phyloP scores from a whole-genome alignment of 768 basidiomycete species.

The Russula vinacea region DNA sequence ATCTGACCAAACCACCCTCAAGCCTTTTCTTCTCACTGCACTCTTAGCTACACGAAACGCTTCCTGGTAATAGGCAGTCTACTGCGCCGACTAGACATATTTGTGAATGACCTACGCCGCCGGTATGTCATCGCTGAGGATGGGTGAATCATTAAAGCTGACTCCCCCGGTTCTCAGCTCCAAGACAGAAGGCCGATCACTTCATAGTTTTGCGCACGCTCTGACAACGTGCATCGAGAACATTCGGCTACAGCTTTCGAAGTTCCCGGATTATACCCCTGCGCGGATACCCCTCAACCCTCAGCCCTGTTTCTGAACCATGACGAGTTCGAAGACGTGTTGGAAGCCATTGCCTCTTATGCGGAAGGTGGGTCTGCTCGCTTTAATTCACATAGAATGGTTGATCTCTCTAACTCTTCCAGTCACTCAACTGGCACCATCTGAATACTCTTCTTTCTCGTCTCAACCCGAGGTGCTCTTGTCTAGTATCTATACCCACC shows the following conservation, averaged over 20 bases:
- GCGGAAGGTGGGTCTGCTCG: conserved; percentile 49
- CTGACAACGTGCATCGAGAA: conserved; percentile 33
- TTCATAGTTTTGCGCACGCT: conserved; percentile 36
- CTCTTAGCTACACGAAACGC: conserved; percentile 50
- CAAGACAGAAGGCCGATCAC: conserved; percentile 28
- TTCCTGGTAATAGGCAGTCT: conserved; percentile 69
- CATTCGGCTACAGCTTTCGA: conserved; percentile 29
- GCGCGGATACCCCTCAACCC: conserved; percentile 7
- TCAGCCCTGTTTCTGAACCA: conserved; percentile 33
- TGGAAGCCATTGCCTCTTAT: conserved; percentile 54
- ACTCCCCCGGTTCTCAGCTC: conserved; percentile 2
- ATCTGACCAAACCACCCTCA: not conserved
- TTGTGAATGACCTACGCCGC: conserved; percentile 46
- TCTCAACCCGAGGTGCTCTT: conserved; percentile 48
- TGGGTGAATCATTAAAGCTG: not conserved
- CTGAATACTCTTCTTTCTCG: conserved; percentile 28
- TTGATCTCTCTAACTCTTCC: not conserved
- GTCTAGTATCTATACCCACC: conserved; percentile 56
- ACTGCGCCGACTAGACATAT: conserved; percentile 60
- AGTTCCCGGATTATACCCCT: conserved; percentile 9
- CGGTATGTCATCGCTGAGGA: conserved; percentile 42
- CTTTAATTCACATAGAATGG: not conserved
- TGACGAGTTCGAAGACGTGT: conserved; percentile 31
- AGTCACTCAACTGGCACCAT: conserved; percentile 28
- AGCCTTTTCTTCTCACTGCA: not conserved